Evolutionary conservation across 2,329 filamentous ascomycete genomes (phyloP).

Genomic region (Fusarium abutilonis): DNA sequence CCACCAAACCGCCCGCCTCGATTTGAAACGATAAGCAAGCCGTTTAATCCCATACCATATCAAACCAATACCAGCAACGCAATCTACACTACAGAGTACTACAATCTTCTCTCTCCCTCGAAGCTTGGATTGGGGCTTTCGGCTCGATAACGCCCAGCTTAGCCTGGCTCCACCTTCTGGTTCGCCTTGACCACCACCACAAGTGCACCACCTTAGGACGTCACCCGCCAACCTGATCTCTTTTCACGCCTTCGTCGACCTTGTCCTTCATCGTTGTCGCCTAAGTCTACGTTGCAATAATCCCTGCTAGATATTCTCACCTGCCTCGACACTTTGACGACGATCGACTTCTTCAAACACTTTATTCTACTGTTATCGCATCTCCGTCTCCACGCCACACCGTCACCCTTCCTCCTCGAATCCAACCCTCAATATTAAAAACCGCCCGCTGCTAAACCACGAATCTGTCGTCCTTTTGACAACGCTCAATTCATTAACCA

Average conservation of each 20-base stretch:
- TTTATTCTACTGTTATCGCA: slow-evolving; percentile 25
- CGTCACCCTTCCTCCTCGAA: slow-evolving; percentile 19
- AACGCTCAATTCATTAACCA: not conserved
- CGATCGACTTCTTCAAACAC: slow-evolving; percentile 9
- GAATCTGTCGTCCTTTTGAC: not conserved
- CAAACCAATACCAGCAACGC: slow-evolving; percentile 13
- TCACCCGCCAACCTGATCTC: slow-evolving; percentile 31
- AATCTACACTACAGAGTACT: slow-evolving; percentile 10
- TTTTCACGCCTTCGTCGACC: slow-evolving; percentile 16
- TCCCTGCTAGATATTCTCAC: slow-evolving; percentile 8
- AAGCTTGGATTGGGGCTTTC: slow-evolving; percentile 23
- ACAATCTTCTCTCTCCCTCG: slow-evolving; percentile 16
- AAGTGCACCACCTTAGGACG: slow-evolving; percentile 26
- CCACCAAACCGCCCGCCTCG: slow-evolving; percentile 16
- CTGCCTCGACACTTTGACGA: slow-evolving; percentile 17
- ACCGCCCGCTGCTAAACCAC: not conserved
- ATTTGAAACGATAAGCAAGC: slow-evolving; percentile 23
- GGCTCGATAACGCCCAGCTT: slow-evolving; percentile 32
- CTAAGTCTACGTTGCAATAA: slow-evolving; percentile 11
- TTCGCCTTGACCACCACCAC: slow-evolving; percentile 34
- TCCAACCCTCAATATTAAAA: slow-evolving; percentile 4
- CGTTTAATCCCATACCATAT: slow-evolving; percentile 7
- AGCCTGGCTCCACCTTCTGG: slow-evolving; percentile 36
- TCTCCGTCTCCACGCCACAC: slow-evolving; percentile 33
- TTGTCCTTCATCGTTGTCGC: slow-evolving; percentile 4